phyloP scores from a whole-genome alignment of 2,329 filamentous ascomycete species.

The Ophiostoma angusticollis region DNA sequence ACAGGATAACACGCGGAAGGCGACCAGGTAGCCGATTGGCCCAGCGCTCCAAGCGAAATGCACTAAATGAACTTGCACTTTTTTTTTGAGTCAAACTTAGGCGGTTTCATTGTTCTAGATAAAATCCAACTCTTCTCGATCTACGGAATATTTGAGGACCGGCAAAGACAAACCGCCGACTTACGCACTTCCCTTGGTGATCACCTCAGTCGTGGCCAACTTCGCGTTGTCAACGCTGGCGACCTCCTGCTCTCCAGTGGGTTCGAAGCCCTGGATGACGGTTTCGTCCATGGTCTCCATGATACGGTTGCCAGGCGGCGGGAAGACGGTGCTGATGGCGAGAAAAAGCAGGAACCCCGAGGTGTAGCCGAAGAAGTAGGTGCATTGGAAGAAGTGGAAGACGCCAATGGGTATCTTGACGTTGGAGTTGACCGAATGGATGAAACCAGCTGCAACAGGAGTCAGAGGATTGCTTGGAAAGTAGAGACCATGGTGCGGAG shows the following conservation, averaged over 20 bases:
- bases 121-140: too few relatives aligned
- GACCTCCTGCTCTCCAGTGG: not conserved
- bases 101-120: too few relatives aligned
- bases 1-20: not conserved
- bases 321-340: conserved; percentile 1
- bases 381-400: conserved; percentile 3
- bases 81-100: too few relatives aligned
- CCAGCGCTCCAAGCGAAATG: too few relatives aligned
- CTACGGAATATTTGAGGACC: too few relatives aligned
- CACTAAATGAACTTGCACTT: too few relatives aligned
- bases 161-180: too few relatives aligned
- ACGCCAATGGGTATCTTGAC: conserved; percentile 1
- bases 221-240: not conserved
- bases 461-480: too few relatives aligned
- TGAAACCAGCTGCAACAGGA: conserved; percentile 1
- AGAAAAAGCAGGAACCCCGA: not conserved
- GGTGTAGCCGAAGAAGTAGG: conserved; percentile 2
- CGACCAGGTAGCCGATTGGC: conserved; percentile 2
- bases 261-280: not conserved
- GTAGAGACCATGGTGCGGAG: too few relatives aligned
- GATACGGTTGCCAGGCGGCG: conserved; percentile 3
- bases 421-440: not conserved
- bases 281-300: conserved; percentile 3
- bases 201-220: not conserved
- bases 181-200: too few relatives aligned